Conservation (phyloP, 2,329 filamentous ascomycete genomes). For the Ophiostoma tasmaniense region DNA sequence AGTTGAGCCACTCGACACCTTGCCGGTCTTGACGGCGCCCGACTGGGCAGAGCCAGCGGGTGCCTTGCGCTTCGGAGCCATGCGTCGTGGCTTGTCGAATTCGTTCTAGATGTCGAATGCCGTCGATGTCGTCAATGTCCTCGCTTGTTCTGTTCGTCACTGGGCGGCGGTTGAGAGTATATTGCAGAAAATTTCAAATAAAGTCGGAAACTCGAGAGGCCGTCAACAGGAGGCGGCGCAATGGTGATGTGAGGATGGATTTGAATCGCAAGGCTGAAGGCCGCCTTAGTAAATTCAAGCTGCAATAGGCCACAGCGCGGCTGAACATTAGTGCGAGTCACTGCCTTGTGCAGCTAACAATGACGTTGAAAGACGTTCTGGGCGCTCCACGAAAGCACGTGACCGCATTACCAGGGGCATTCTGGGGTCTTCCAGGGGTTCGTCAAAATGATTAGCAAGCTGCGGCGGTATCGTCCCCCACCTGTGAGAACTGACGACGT, state of each 20-base stretch:
- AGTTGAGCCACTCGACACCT: conserved; percentile 49
- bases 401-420: background rate
- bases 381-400: conserved; percentile 14
- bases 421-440: conserved; percentile 13
- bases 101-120: background rate
- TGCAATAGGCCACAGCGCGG: conserved; percentile 5
- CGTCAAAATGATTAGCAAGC: background rate
- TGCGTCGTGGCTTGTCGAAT: background rate
- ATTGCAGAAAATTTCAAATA: too few relatives aligned
- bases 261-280: background rate
- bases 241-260: background rate
- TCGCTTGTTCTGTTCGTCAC: background rate
- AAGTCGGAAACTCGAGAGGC: too few relatives aligned
- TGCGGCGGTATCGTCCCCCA: background rate
- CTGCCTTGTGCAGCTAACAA: background rate
- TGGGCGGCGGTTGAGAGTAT: too few relatives aligned
- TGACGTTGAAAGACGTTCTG: background rate
- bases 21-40: conserved; percentile 43
- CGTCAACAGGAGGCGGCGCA: background rate
- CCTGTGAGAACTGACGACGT: background rate
- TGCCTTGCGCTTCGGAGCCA: conserved; percentile 68
- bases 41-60: conserved; percentile 35
- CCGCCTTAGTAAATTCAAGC: background rate
- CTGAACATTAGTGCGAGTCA: conserved; percentile 10
- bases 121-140: background rate